phyloP scores from a whole-genome alignment of 495 filamentous ascomycete genomes.

The Xylaria scruposa region DNA sequence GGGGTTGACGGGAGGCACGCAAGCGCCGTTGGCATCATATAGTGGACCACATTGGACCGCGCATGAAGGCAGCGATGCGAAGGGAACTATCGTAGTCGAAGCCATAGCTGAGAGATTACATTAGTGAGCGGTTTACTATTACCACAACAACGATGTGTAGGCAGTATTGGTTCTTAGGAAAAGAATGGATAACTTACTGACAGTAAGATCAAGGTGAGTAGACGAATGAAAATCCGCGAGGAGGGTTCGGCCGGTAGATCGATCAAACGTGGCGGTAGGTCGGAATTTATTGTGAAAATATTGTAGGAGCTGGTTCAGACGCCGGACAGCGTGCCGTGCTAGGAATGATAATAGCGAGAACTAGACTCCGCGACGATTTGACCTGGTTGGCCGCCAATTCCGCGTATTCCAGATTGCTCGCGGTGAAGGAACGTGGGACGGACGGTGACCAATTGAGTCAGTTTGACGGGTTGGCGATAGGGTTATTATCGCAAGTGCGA shows the following conservation, averaged over 20 bases:
- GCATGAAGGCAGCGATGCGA: slow-evolving; percentile 54
- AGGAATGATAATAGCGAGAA: not conserved
- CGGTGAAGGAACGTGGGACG: not conserved
- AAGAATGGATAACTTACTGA: slow-evolving; percentile 7
- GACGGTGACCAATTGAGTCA: not conserved
- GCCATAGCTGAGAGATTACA: slow-evolving; percentile 26
- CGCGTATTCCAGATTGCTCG: not conserved
- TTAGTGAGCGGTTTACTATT: not conserved
- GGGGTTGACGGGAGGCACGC: slow-evolving; percentile 51
- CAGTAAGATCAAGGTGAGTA: slow-evolving; percentile 1
- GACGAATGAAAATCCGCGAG: not conserved
- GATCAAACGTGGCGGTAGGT: too few species aligned
- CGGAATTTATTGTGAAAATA: not conserved
- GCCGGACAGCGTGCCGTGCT: not conserved
- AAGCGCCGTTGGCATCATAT: slow-evolving; percentile 62
- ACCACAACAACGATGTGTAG: not conserved
- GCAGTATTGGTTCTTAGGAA: not conserved
- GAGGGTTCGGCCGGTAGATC: not conserved
- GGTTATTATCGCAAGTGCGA: not conserved
- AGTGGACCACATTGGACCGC: slow-evolving; percentile 53
- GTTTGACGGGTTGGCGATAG: not conserved
- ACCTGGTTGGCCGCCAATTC: not conserved
- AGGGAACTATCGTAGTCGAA: slow-evolving; percentile 55
- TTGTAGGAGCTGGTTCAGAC: not conserved
- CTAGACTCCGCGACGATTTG: slow-evolving; percentile 7